Percentiles rank a stretch among this genome's conserved stretches.
Conservation (phyloP, 345 rosid species). For the Psidium guajava region DNA sequence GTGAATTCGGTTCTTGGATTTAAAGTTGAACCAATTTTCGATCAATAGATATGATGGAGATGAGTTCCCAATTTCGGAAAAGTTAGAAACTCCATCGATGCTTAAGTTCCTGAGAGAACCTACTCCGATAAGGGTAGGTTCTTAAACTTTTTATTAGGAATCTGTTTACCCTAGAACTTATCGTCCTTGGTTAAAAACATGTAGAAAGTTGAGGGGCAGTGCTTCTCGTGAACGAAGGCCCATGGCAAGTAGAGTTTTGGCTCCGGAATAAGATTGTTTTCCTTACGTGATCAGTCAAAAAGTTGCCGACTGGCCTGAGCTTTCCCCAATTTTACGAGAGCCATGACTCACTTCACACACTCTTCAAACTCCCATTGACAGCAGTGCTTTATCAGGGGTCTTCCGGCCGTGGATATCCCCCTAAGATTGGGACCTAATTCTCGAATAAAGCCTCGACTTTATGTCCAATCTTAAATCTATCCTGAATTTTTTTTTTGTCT, state of each 20-base stretch:
- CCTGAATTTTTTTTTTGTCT: too few species aligned
- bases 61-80: too few species aligned
- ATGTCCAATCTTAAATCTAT: too few species aligned
- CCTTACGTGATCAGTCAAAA: not conserved
- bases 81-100: not conserved
- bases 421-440: too few species aligned
- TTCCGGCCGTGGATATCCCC: not conserved
- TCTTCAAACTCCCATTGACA: not conserved
- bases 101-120: not conserved
- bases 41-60: not conserved
- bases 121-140: not conserved
- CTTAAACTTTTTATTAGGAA: not conserved
- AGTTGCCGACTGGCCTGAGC: not conserved
- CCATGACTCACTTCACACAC: not conserved
- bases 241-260: not conserved
- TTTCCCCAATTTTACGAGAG: not conserved
- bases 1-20: rapidly evolving
- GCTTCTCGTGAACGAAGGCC: not conserved
- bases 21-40: rapidly evolving
- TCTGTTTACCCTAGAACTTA: not conserved
- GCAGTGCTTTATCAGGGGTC: not conserved
- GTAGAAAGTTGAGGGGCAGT: not conserved
- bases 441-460: too few species aligned
- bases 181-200: not conserved
- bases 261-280: not conserved